Evolutionary conservation across 169 alveolate species (phyloP), one percentile per base, ranked within the genome.

Genomic region (Plasmodium vivax): DNA sequence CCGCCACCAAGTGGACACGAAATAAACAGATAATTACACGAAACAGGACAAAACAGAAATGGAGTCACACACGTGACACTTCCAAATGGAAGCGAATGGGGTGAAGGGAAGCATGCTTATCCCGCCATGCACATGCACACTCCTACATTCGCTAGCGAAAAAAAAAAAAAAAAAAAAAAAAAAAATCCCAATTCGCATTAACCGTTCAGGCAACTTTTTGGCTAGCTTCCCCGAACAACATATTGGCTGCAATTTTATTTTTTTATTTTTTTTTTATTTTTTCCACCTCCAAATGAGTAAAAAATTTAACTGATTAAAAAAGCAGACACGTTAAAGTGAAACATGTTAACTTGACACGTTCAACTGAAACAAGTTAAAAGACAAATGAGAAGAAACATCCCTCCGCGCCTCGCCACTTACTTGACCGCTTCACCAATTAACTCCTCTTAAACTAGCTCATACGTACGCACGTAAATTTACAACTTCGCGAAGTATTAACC

Each of bases 41-140:
- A 62, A 62, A 62, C 75, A 62, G 75, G 36, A 62, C 75, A 62
- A 62, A 62, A 62, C 75, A 62, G 14, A 62, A 62, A 62, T 62
- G 75, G 12, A 62, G 36, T 14, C 14, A 62, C 34, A 62, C 14
- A 62, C 19, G 75, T n/a, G 12, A 19, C 2, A 62, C 75, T n/a
- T 19, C 38, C 34, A 19, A 62, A 62, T 62, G 5, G 19, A 14
- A n/a, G 75, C 75, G 14, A 62, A 19, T 19, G 34, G 10, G 30
- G 19, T 62, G 9, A n/a, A 27, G 14, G 19, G 3, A 62, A 27
- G 75, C 75, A 62, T 62, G 75, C 75, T 3, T n/a, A 19, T n/a
- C 30, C 75, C 27, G 16, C 8, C 14, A 62, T 34, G 2, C 30
- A 62, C 75, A n/a, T 62, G 75, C 30, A 27, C 75, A 62, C 56